These are phyloP conservation scores for Hyaloscypha variabilis DNA, from an alignment of 495 filamentous ascomycete species.

Conservation along the genomic window DNA sequence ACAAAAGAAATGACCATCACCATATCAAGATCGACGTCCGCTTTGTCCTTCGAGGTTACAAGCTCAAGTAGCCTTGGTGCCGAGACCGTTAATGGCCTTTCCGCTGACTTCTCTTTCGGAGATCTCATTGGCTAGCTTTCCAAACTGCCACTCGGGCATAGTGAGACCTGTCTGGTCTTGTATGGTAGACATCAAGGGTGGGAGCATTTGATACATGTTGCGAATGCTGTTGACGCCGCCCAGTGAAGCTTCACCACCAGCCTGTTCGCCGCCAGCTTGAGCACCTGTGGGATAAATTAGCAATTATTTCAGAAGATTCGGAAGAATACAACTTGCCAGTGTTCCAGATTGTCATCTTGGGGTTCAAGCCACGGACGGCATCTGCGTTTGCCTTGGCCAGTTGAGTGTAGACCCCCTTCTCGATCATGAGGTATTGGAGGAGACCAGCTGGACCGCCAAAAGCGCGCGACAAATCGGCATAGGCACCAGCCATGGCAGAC, in stretches of 20 bases:
- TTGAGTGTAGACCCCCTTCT: conserved; percentile 65
- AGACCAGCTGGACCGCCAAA: conserved; percentile 76
- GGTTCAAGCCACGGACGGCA: conserved; percentile 75
- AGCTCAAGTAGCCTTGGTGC: background rate
- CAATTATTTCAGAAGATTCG: background rate
- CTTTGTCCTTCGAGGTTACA: background rate
- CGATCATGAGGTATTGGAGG: conserved; percentile 78
- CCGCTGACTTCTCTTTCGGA: conserved; percentile 25
- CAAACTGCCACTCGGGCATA: conserved; percentile 72
- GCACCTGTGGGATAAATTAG: conserved; percentile 30
- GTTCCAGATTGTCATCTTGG: conserved; percentile 90
- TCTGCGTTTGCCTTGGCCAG: conserved; percentile 70
- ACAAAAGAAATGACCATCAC: background rate
- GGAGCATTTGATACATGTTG: conserved; percentile 68
- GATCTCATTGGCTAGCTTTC: conserved; percentile 40
- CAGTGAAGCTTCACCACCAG: conserved; percentile 33
- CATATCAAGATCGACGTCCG: background rate
- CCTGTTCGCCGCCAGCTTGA: conserved; percentile 34
- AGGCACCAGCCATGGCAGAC: conserved; percentile 74
- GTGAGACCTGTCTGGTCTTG: conserved; percentile 81
- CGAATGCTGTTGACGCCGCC: conserved; percentile 36
- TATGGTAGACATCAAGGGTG: conserved; percentile 78
- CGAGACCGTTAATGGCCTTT: conserved; percentile 19
- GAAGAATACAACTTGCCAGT: conserved; percentile 44
- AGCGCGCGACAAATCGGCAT: conserved; percentile 65